Percentiles rank a stretch among this genome's conserved stretches.
phyloP scores from a whole-genome alignment of 2,329 filamentous ascomycete species.

The Hysterium pulicare region DNA sequence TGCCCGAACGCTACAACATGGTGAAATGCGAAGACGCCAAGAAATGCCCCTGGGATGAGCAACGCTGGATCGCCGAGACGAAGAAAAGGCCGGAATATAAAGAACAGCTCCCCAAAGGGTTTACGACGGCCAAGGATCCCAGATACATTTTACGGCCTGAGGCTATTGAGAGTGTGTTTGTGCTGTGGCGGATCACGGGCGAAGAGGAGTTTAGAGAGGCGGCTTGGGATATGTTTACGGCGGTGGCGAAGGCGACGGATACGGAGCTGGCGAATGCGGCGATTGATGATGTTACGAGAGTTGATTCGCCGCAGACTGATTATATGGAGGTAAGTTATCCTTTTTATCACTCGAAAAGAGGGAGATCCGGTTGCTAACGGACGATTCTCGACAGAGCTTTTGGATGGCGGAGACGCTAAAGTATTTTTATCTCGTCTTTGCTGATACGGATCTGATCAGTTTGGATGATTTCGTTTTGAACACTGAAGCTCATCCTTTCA shows the following conservation, averaged over 20 bases:
- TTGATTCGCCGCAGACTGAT: slow-evolving; percentile 30
- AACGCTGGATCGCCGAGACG: slow-evolving; percentile 41
- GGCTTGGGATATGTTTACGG: slow-evolving; percentile 47
- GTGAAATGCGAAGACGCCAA: slow-evolving; percentile 43
- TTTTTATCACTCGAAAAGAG: too few species aligned
- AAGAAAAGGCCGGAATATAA: slow-evolving; percentile 19
- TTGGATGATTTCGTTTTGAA: slow-evolving; percentile 49
- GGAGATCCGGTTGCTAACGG: not conserved
- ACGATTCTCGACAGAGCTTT: slow-evolving; percentile 31
- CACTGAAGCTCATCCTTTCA: slow-evolving; percentile 48
- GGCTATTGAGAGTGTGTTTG: slow-evolving; percentile 57
- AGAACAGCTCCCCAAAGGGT: slow-evolving; percentile 37
- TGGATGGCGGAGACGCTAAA: slow-evolving; percentile 50
- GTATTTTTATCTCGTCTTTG: slow-evolving; percentile 48
- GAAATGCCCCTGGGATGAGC: slow-evolving; percentile 53
- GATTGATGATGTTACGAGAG: slow-evolving; percentile 39
- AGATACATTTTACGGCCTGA: slow-evolving; percentile 50
- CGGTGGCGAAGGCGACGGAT: slow-evolving; percentile 39
- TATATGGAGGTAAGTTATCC: slow-evolving; percentile 38
- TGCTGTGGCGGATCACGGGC: slow-evolving; percentile 57
- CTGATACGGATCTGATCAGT: slow-evolving; percentile 40
- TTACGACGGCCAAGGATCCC: slow-evolving; percentile 39
- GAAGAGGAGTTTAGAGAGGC: slow-evolving; percentile 40
- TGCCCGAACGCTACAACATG: slow-evolving; percentile 57
- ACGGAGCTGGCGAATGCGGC: slow-evolving; percentile 43